phyloP scores from a whole-genome alignment of 2,329 filamentous ascomycete species.

The Alternaria angustiovoidea region DNA sequence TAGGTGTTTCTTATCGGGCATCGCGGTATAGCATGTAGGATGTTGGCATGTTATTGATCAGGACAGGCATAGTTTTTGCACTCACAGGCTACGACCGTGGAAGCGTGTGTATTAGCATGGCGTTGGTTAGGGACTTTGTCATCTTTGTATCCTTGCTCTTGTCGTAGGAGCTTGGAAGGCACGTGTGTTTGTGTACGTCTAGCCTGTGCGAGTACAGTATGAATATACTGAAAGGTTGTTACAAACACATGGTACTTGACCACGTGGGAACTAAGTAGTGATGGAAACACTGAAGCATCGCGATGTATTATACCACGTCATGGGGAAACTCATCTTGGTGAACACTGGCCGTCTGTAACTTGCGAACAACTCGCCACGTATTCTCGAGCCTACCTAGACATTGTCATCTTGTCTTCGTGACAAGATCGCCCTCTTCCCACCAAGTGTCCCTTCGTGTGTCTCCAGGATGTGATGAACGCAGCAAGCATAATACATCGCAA shows the following conservation, averaged over 20 bases:
- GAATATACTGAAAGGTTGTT: background rate
- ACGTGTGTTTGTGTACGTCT: background rate
- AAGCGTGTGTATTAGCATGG: slow-evolving; percentile 26
- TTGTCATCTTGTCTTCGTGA: too few relatives aligned
- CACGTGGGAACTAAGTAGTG: background rate
- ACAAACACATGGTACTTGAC: background rate
- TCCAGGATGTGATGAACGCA: background rate
- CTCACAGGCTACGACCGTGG: slow-evolving; percentile 3
- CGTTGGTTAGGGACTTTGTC: slow-evolving; percentile 19
- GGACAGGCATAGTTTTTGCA: slow-evolving; percentile 2
- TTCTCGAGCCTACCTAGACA: too few relatives aligned
- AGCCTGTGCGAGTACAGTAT: slow-evolving; percentile 6
- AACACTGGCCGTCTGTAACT: too few relatives aligned
- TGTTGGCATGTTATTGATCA: slow-evolving; percentile 2
- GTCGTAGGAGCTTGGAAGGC: background rate
- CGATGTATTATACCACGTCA: background rate
- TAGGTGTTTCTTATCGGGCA: background rate
- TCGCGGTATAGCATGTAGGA: background rate
- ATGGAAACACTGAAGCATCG: background rate
- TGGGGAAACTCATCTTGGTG: background rate
- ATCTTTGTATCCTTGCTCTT: background rate
- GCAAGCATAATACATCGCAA: background rate
- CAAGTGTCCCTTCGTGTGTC: background rate
- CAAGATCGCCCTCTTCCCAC: too few relatives aligned
- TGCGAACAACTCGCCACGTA: too few relatives aligned